Base-by-base conservation (phyloP, 495 filamentous ascomycete species). In the Pyrenopolyporus hunteri region DNA sequence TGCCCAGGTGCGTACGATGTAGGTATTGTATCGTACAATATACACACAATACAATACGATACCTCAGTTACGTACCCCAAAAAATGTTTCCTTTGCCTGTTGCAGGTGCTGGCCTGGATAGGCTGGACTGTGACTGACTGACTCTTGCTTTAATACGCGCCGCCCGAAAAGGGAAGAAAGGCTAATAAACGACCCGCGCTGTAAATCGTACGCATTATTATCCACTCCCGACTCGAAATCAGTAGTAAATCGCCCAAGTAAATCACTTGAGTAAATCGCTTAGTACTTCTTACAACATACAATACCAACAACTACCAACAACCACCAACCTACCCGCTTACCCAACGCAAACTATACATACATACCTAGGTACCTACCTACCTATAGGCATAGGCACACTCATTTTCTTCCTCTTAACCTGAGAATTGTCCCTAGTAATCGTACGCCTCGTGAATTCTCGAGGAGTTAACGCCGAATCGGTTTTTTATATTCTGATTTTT, bases 201-300 rank as follows among this genome's bases (percentile, higher is more conserved):
- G 56, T 52, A 33, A 56, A 45, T 25, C 48, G n/a, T n/a, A n/a
- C 35, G 37, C 29, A 61, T n/a, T n/a, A n/a, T n/a, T 57, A 61
- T 56, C 57, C 63, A 61, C 63, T 65, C 46, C 37, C 43, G 45
- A 43, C 25, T 50, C 49, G 52, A 57, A 60, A 65, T 56, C 46
- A 50, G 17, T 17, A 16, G n/a, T n/a, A n/a, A n/a, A n/a, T n/a
- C n/a, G n/a, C n/a, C n/a, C n/a, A n/a, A n/a, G n/a, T n/a, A n/a
- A n/a, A n/a, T n/a, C n/a, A n/a, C n/a, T n/a, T n/a, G n/a, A n/a
- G n/a, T n/a, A n/a, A n/a, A n/a, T n/a, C n/a, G n/a, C n/a, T n/a
- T n/a, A n/a, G n/a, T n/a, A n/a, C n/a, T n/a, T n/a, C n/a, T n/a
- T n/a, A n/a, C n/a, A n/a, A n/a, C n/a, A n/a, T n/a, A n/a, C n/a